Evolutionary conservation across 2,329 filamentous ascomycete genomes (phyloP).

Genomic region (Mariannaea elegans): DNA sequence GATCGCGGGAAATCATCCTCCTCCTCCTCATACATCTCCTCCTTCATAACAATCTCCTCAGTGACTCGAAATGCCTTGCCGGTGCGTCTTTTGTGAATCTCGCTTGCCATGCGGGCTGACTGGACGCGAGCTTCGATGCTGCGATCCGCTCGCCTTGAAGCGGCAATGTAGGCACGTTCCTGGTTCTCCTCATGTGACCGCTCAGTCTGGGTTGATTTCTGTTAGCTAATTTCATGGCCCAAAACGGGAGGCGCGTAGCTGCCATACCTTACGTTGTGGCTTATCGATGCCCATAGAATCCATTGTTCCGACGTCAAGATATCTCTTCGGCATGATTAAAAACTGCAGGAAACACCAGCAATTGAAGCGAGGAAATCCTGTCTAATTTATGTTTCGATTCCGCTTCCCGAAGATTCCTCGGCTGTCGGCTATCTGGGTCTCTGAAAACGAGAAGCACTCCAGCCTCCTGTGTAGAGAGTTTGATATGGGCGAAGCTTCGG

Average conservation of each 20-base stretch:
- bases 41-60: slow-evolving; percentile 85
- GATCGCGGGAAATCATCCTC: slow-evolving; percentile 80
- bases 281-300: slow-evolving; percentile 41
- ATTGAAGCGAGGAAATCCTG: neutral
- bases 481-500: too few relatives aligned
- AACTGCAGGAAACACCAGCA: neutral
- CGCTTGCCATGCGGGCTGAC: slow-evolving; percentile 87
- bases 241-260: too few relatives aligned
- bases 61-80: slow-evolving; percentile 84
- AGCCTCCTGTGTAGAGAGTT: too few relatives aligned
- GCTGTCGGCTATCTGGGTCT: too few relatives aligned
- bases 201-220: slow-evolving; percentile 63
- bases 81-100: slow-evolving; percentile 88
- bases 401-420: too few relatives aligned
- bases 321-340: slow-evolving; percentile 51
- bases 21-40: slow-evolving; percentile 97
- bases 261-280: slow-evolving; percentile 41
- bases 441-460: too few relatives aligned
- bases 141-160: slow-evolving; percentile 85
- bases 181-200: slow-evolving; percentile 84
- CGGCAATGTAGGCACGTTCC: slow-evolving; percentile 90
- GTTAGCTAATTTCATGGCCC: neutral
- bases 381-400: slow-evolving; percentile 7
- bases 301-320: slow-evolving; percentile 41
- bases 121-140: slow-evolving; percentile 88